Base-by-base conservation (phyloP, 768 basidiomycete species). In the Botryobasidium botryosum region DNA sequence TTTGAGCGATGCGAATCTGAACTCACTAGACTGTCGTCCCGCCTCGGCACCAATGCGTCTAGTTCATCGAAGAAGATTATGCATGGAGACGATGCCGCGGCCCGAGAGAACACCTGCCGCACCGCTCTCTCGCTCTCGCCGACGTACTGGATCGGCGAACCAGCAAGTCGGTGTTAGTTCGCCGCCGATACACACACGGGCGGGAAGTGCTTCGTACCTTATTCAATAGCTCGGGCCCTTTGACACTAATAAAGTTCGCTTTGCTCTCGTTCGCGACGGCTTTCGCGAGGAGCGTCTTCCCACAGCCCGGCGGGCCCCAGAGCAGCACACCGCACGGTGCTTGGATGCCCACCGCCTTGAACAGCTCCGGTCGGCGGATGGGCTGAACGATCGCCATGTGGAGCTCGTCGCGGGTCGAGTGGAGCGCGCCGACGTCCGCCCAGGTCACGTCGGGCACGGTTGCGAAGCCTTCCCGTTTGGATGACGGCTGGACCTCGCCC, bases 301-400 rank as follows among this genome's bases (percentile, higher is more conserved):
- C 94, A 57, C 92, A 97, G 7, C 94, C 94, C 0, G 94, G 92
- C 21, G 94, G 94, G 25, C 94, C 94, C 94, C 94, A 97, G n/a
- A 97, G 63, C 27, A 97, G 64, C 2, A 97, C 94, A 0, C 92
- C 94, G 56, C 87, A 90, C 0, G 87, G 77, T 0, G 86, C 84
- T 25, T 79, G 76, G 50, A 99, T 88, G 5, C 94, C 94, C 1
- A 96, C 82, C 7, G 72, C 71, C 37, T 63, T 74, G 62, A 99
- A 99, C 2, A 97, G 59, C 55, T 88, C 87, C 0, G 94, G 92
- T 26, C 84, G 66, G 40, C 74, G 70, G 52, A 97, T 90, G 5
- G 94, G 92, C 55, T 94, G 85, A 3, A 99, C 91, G 52, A 99
- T 86, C 12, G 88, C 84, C 90, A 96, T 94, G 54, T 91, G 87